Conservation (phyloP, 305 asterid genomes). For the Fraxinus ornus region DNA sequence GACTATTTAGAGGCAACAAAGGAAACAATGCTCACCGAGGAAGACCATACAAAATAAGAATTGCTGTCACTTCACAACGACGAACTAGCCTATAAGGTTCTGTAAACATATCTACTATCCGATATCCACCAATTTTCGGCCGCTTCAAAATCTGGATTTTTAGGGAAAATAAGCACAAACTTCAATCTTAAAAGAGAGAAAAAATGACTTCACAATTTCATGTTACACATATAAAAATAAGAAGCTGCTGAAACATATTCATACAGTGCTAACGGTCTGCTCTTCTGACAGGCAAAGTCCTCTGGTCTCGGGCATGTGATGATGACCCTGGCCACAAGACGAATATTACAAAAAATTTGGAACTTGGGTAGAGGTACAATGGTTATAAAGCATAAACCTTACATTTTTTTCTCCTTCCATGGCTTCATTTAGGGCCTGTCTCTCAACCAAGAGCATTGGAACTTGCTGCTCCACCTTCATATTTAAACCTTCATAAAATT, state of each 20-base stretch:
- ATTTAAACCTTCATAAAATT: conserved; percentile 87
- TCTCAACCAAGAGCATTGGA: conserved; percentile 93
- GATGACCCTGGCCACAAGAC: conserved; percentile 68
- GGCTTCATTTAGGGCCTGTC: conserved; percentile 97
- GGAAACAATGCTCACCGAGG: conserved; percentile 63
- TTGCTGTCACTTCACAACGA: conserved; percentile 97
- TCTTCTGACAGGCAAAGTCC: conserved; percentile 99
- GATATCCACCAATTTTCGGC: conserved; percentile 79
- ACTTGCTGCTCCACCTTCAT: conserved; percentile 98
- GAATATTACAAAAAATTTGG: background rate
- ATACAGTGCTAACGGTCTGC: conserved; percentile 92
- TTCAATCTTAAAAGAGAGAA: background rate
- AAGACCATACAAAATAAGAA: conserved; percentile 87
- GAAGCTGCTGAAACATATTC: conserved; percentile 20
- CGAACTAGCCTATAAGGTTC: conserved; percentile 84
- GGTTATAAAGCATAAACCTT: conserved; percentile 20
- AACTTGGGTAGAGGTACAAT: conserved; percentile 2
- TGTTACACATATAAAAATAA: background rate
- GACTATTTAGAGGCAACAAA: background rate
- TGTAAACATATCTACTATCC: conserved; percentile 84
- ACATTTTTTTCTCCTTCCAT: conserved; percentile 98
- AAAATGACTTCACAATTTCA: background rate
- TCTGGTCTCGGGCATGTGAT: conserved; percentile 97
- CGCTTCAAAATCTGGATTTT: conserved; percentile 70
- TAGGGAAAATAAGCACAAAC: conserved; percentile 5